Evolutionary conservation across 2,329 filamentous ascomycete species (phyloP), one percentile per base, ranked within the genome.

Genomic region (Penicillium olsonii): DNA sequence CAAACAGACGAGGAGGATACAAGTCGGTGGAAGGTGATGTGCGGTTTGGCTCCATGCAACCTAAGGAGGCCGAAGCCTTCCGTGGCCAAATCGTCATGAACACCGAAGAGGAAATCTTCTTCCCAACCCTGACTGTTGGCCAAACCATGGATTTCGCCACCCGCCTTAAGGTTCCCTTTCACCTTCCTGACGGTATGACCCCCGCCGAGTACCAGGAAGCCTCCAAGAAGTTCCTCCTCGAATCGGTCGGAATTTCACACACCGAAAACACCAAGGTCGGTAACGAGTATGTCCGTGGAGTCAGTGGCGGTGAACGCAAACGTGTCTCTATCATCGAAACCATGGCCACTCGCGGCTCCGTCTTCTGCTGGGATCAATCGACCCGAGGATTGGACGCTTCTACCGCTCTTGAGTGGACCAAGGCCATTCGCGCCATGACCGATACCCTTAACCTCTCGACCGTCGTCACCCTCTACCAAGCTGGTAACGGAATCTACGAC

Each of bases 221-320:
- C 42, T 74, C 69, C 2, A 76, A 77, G 22, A 72, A 82, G 12
- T 85, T 85, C 50, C 62, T 87, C 1, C 73, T 87, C 1, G 67
- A 78, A 46, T 78, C 80, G 0, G 78, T 85, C 74, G 71, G 76
- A 0, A 84, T 86, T 19, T 69, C 68, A 5, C 84, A 87, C 57
- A 86, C 84, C 0, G 58, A 73, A 12, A 76, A 84, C 20, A 89
- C 86, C 5, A 87, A 84, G 59, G 83, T 88, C 5, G 86, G 86
- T 2, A 81, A 88, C 51, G 83, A 83, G 31, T 86, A 78, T 50
- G 75, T 87, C 0, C 78, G 85, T 3, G 84, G 87, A 57, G 83
- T 88, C 0, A 84, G 81, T 14, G 85, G 85, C 22, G 85, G 86
- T 24, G 85, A 88, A 65, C 71, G 84, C 5, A 88, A 88, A 68